Conservation (phyloP, 495 filamentous ascomycete genomes). For the Astrothelium macrocarpum region DNA sequence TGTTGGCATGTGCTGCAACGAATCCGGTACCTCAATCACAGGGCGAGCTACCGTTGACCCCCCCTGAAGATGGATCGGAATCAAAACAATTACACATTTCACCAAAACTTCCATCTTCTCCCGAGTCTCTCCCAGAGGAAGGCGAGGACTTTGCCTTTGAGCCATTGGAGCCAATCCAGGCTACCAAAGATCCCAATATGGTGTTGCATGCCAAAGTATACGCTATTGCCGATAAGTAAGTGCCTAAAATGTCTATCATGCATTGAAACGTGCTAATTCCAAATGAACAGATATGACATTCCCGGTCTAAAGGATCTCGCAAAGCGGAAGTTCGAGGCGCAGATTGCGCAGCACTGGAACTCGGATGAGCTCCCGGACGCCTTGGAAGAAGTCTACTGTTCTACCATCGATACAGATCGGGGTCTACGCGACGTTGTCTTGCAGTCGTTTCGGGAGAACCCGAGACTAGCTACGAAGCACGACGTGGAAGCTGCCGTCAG, state of each 20-base stretch:
- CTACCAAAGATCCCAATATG: conserved; percentile 21
- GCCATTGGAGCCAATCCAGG: conserved; percentile 13
- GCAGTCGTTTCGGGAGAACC: conserved; percentile 29
- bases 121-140: conserved; percentile 13
- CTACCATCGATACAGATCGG: conserved; percentile 33
- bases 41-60: neutral
- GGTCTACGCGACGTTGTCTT: conserved; percentile 34
- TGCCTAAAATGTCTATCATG: neutral
- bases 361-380: conserved; percentile 32
- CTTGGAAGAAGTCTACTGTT: conserved; percentile 35
- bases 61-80: conserved; percentile 5
- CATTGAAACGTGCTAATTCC: neutral
- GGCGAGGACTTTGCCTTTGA: conserved; percentile 17
- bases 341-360: conserved; percentile 24
- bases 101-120: neutral
- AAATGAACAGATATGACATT: conserved; percentile 34
- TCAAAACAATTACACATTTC: neutral
- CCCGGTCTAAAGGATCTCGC: conserved; percentile 33
- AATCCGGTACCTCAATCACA: neutral
- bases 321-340: conserved; percentile 30
- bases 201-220: conserved; percentile 33
- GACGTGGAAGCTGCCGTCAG: conserved; percentile 28
- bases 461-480: conserved; percentile 25
- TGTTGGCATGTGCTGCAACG: conserved; percentile 15
- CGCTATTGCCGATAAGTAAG: conserved; percentile 35